These are phyloP conservation scores for Limnomonas spitsbergensis DNA, from an alignment of 139 green algal genomes.

Conservation along the genomic window DNA sequence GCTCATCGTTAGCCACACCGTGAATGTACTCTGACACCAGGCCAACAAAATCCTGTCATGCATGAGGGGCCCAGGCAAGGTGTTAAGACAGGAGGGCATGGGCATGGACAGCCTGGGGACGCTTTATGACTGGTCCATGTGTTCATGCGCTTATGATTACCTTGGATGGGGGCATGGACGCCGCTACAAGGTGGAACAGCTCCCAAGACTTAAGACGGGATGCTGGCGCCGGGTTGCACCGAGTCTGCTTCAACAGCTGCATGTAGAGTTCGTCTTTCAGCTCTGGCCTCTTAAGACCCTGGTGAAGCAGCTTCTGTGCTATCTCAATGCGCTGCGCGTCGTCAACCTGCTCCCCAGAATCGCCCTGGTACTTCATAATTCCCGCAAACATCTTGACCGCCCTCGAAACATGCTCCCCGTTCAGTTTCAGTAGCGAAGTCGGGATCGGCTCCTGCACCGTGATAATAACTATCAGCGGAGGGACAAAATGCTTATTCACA, in stretches of 20 bases:
- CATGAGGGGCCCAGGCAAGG: too few relatives aligned
- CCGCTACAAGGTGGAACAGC: slow-evolving; percentile 81
- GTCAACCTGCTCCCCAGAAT: slow-evolving; percentile 42
- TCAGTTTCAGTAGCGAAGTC: slow-evolving; percentile 83
- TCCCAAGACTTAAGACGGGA: slow-evolving; percentile 72
- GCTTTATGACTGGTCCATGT: too few relatives aligned
- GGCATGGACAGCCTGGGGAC: too few relatives aligned
- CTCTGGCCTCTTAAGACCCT: slow-evolving; percentile 82
- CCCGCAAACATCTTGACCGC: slow-evolving; percentile 90
- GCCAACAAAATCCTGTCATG: slow-evolving; percentile 78
- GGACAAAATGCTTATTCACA: too few relatives aligned
- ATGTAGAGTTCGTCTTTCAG: slow-evolving; percentile 91
- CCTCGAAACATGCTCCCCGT: slow-evolving; percentile 66
- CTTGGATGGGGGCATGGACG: slow-evolving; percentile 84
- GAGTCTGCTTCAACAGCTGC: slow-evolving; percentile 89
- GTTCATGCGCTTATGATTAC: too few relatives aligned
- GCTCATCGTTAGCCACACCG: slow-evolving; percentile 54
- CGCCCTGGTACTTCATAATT: slow-evolving; percentile 82
- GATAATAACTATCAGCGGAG: too few relatives aligned
- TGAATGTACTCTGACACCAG: slow-evolving; percentile 92
- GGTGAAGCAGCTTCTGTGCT: slow-evolving; percentile 87
- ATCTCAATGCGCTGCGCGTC: slow-evolving; percentile 55
- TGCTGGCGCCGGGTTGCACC: slow-evolving; percentile 61
- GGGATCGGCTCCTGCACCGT: slow-evolving; percentile 89
- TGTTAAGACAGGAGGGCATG: too few relatives aligned